phyloP scores from a whole-genome alignment of 2,329 filamentous ascomycete genomes.

The Pseudopithomyces chartarum region DNA sequence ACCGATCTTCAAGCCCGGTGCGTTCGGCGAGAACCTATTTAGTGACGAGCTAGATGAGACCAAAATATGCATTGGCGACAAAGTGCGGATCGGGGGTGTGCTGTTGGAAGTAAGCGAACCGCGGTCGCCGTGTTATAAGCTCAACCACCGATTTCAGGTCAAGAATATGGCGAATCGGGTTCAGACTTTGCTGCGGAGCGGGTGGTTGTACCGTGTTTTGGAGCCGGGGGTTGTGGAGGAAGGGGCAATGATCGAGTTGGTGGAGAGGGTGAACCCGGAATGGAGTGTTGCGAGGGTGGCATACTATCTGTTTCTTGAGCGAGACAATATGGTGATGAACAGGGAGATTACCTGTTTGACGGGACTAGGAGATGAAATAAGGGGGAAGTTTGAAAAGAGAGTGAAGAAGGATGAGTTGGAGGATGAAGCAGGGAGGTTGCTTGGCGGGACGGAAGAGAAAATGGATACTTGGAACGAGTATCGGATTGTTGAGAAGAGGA shows the following conservation, averaged over 20 bases:
- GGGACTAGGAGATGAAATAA: conserved; percentile 56
- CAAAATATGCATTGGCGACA: conserved; percentile 62
- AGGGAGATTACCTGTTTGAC: conserved; percentile 47
- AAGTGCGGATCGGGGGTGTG: conserved; percentile 34
- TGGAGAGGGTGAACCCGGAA: conserved; percentile 60
- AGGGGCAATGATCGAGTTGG: conserved; percentile 62
- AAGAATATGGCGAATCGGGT: conserved; percentile 66
- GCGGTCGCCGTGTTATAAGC: conserved; percentile 69
- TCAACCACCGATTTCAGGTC: conserved; percentile 69
- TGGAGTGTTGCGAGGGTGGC: conserved; percentile 70
- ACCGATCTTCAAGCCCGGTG: conserved; percentile 60
- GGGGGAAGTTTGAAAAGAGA: conserved; percentile 58
- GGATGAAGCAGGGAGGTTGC: conserved; percentile 33
- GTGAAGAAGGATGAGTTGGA: conserved; percentile 54
- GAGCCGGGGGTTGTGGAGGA: conserved; percentile 58
- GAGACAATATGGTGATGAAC: conserved; percentile 55
- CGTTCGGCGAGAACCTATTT: conserved; percentile 70
- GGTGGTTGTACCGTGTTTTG: conserved; percentile 70
- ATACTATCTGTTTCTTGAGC: conserved; percentile 64
- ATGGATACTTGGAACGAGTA: conserved; percentile 45
- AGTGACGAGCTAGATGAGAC: conserved; percentile 64
- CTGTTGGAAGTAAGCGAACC: conserved; percentile 65
- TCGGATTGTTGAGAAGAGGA: conserved; percentile 55
- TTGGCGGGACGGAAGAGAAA: conserved; percentile 28
- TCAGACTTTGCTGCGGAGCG: conserved; percentile 63